Evolutionary conservation across 345 rosid genomes (phyloP).

Genomic region (Aquilaria yunnanensis): DNA sequence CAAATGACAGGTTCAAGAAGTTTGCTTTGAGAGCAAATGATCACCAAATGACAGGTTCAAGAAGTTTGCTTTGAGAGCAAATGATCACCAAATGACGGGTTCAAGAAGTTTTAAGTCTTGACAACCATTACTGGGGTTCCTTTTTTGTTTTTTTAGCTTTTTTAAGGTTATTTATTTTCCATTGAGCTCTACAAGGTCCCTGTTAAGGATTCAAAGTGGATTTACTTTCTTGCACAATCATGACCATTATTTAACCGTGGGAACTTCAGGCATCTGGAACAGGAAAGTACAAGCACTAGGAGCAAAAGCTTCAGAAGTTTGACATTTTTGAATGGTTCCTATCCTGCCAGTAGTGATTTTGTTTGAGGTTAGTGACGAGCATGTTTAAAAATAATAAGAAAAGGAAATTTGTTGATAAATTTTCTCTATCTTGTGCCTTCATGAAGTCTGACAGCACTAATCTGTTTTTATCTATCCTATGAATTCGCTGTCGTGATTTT

Average conservation of each 20-base stretch:
- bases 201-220: background rate
- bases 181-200: slow-evolving; percentile 3
- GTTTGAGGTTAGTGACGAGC: slow-evolving; percentile 19
- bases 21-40: slow-evolving; percentile 42
- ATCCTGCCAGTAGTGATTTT: slow-evolving; percentile 10
- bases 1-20: too few species aligned
- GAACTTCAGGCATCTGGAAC: background rate
- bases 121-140: background rate
- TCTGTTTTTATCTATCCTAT: too few species aligned
- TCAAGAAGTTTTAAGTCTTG: slow-evolving; percentile 15
- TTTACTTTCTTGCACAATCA: background rate
- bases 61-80: slow-evolving; percentile 36
- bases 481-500: too few species aligned
- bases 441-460: too few species aligned
- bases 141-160: too few species aligned
- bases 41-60: background rate
- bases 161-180: too few species aligned
- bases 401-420: slow-evolving; percentile 14
- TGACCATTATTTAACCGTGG: background rate
- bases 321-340: background rate
- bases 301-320: background rate
- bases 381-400: slow-evolving; percentile 5
- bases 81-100: slow-evolving; percentile 11
- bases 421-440: background rate
- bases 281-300: background rate